Evolutionary conservation across 1,284 basidiomycete species (phyloP).

Genomic region (Stereum hirsutum): DNA sequence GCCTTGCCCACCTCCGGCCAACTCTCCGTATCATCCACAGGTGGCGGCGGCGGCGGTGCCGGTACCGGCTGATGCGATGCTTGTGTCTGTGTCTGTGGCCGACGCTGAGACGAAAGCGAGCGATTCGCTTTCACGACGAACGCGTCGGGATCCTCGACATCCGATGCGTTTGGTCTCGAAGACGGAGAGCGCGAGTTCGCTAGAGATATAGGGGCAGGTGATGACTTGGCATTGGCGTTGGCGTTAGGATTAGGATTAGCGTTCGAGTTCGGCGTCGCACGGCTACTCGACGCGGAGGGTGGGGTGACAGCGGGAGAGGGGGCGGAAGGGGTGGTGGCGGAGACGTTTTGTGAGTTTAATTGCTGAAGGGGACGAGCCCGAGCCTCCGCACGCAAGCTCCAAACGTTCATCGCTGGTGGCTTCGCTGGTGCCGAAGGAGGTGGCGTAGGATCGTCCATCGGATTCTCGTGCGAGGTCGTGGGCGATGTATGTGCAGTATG

Average conservation of each 20-base stretch:
- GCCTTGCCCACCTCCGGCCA: slow-evolving; percentile 42
- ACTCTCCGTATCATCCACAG: slow-evolving; percentile 27
- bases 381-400: slow-evolving; percentile 39
- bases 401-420: slow-evolving; percentile 33
- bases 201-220: neutral
- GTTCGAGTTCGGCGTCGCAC: no score
- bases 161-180: no score
- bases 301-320: slow-evolving; percentile 3
- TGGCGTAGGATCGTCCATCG: slow-evolving; percentile 1
- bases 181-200: neutral
- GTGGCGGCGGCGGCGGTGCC: slow-evolving; percentile 11
- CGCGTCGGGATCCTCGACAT: no score
- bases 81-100: neutral
- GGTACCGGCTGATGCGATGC: slow-evolving; percentile 1
- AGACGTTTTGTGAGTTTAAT: slow-evolving; percentile 5
- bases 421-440: slow-evolving; percentile 9
- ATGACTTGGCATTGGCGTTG: neutral
- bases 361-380: slow-evolving; percentile 17
- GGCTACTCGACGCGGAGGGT: no score
- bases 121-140: no score
- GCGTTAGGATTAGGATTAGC: slow-evolving; percentile 4
- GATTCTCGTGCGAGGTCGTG: neutral
- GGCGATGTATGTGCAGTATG: slow-evolving; percentile 8
- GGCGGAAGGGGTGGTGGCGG: slow-evolving; percentile 2
- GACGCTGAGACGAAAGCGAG: no score